A percentile compares a stretch with the other conserved stretches of the same genome.
These are phyloP conservation scores for Entophlyctis luteolus DNA, from an alignment of 192 early-diverging fungal genomes.

Conservation along the genomic window DNA sequence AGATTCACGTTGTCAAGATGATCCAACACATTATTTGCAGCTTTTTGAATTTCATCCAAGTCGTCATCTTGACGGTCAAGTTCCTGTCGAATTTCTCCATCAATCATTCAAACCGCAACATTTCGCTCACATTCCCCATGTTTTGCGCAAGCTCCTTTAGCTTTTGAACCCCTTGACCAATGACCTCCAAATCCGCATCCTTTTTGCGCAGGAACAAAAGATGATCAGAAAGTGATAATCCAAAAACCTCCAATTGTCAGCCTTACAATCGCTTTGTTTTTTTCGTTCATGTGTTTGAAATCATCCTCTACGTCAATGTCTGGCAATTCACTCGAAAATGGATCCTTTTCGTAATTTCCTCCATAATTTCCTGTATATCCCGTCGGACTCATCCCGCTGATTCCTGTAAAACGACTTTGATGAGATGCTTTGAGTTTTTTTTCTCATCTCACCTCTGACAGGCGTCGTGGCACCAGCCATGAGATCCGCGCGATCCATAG, in stretches of 20 bases:
- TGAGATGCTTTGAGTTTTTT: not conserved
- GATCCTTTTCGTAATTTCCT: slow-evolving; percentile 38
- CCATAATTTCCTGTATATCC: slow-evolving; percentile 22
- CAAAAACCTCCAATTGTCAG: not conserved
- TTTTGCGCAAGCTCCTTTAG: slow-evolving; percentile 54
- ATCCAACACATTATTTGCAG: slow-evolving; percentile 55
- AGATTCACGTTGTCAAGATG: slow-evolving; percentile 58
- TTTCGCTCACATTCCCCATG: slow-evolving; percentile 46
- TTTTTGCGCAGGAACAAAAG: not conserved
- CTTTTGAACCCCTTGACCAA: slow-evolving; percentile 46
- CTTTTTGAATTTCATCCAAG: slow-evolving; percentile 50
- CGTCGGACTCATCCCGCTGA: slow-evolving; percentile 20
- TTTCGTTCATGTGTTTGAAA: slow-evolving; percentile 50
- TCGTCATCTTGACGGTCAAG: slow-evolving; percentile 56
- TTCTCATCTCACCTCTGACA: slow-evolving; percentile 1
- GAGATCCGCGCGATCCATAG: slow-evolving; percentile 42
- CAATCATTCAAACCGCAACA: not conserved
- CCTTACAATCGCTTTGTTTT: slow-evolving; percentile 51
- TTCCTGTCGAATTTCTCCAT: slow-evolving; percentile 36
- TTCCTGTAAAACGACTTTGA: not conserved
- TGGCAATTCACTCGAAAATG: slow-evolving; percentile 50
- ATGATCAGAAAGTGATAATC: not conserved
- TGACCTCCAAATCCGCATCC: slow-evolving; percentile 54
- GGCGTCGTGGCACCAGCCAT: slow-evolving; percentile 32
- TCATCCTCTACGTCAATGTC: slow-evolving; percentile 65